Evolutionary conservation across 2,329 filamentous ascomycete genomes (phyloP).

Genomic region (Magnaporthiopsis rhizophila): DNA sequence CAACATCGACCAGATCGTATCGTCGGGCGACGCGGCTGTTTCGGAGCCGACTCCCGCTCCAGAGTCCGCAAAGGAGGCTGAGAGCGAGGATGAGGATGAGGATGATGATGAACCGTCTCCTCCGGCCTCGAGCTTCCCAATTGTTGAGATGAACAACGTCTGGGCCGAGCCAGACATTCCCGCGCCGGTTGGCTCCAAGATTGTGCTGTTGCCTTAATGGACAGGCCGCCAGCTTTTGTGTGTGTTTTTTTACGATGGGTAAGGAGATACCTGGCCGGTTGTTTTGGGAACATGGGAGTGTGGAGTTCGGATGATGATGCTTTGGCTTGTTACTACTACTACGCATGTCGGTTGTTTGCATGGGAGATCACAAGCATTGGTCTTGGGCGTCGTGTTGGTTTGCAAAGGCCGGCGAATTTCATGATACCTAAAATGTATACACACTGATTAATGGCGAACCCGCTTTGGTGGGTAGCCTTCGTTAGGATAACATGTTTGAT

Average conservation of each 20-base stretch:
- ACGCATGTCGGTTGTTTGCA: background rate
- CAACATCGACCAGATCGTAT: background rate
- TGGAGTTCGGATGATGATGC: background rate
- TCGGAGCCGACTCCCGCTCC: background rate
- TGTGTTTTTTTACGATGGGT: background rate
- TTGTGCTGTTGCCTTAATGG: slow-evolving; percentile 11
- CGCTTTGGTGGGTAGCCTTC: background rate
- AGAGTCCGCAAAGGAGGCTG: background rate
- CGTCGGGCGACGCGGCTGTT: background rate
- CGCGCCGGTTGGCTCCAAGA: slow-evolving; percentile 9
- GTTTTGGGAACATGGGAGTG: background rate
- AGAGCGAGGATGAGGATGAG: slow-evolving; percentile 2
- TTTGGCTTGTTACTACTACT: background rate
- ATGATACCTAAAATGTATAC: background rate
- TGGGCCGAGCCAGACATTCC: slow-evolving; percentile 6
- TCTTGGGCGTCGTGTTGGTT: background rate
- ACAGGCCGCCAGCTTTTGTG: background rate
- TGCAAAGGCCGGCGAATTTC: background rate
- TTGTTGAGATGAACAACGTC: slow-evolving; percentile 7
- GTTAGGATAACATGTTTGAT: background rate
- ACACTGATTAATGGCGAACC: background rate
- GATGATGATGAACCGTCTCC: background rate
- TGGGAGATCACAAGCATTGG: background rate
- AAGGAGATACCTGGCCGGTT: background rate
- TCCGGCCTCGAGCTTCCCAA: background rate